A percentile compares a stretch with the other conserved stretches of the same genome.
These are phyloP conservation scores for Botrytis pseudocinerea DNA, from an alignment of 2,329 filamentous ascomycete genomes.

Conservation along the genomic window DNA sequence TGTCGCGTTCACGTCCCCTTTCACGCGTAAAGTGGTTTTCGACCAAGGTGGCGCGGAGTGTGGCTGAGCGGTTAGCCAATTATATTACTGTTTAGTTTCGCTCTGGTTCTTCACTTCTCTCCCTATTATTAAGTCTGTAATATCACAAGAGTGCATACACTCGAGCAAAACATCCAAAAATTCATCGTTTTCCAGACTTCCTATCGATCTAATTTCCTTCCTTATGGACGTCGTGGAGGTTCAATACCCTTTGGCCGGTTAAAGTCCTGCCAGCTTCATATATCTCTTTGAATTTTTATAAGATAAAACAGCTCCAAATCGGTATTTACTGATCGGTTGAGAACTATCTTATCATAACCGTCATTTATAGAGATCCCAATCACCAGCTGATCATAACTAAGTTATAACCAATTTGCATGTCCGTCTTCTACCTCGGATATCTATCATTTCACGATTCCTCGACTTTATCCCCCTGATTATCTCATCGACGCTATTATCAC, in stretches of 20 bases:
- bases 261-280: not conserved
- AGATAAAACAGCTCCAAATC: not conserved
- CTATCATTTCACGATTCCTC: not conserved
- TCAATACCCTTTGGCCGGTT: not conserved
- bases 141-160: not conserved
- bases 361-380: not conserved
- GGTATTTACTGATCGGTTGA: not conserved
- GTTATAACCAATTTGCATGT: not conserved
- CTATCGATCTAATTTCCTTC: not conserved
- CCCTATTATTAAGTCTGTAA: not conserved
- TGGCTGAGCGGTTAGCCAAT: not conserved
- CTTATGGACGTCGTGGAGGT: not conserved
- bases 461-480: not conserved
- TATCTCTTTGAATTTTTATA: not conserved
- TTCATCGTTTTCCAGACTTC: not conserved
- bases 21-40: constrained; percentile 23
- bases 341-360: not conserved
- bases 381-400: not conserved
- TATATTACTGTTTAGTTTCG: not conserved
- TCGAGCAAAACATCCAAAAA: not conserved
- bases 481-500: no score
- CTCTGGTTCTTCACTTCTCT: not conserved
- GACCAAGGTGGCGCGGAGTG: not conserved
- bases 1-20: constrained; percentile 2
- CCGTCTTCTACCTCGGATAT: not conserved